phyloP scores from a whole-genome alignment of 2,329 filamentous ascomycete species.

The Zasmidium cellare region DNA sequence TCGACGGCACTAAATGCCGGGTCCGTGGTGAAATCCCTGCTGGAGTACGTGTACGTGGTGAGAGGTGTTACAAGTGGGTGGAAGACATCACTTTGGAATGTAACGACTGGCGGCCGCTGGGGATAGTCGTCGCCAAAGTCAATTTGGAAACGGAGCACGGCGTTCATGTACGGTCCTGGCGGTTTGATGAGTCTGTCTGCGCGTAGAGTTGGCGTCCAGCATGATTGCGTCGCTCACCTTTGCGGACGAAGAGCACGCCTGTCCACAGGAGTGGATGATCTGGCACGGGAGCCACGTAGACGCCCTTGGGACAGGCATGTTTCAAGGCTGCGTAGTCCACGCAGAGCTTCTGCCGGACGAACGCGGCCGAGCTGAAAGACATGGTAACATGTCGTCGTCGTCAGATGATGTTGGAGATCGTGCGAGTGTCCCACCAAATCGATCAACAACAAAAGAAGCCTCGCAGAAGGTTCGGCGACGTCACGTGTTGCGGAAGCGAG shows the following conservation, averaged over 20 bases:
- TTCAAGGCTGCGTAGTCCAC: slow-evolving; percentile 68
- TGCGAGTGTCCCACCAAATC: neutral
- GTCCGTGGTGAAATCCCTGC: slow-evolving; percentile 70
- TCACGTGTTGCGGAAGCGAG: neutral
- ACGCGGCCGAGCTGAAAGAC: slow-evolving; percentile 28
- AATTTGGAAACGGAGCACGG: slow-evolving; percentile 86
- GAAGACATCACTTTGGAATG: slow-evolving; percentile 90
- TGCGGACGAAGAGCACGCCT: slow-evolving; percentile 86
- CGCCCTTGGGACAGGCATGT: slow-evolving; percentile 75
- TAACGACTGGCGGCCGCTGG: slow-evolving; percentile 75
- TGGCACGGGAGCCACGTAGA: slow-evolving; percentile 82
- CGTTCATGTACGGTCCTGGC: slow-evolving; percentile 82
- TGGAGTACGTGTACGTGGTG: slow-evolving; percentile 92
- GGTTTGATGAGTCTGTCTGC: slow-evolving; percentile 10
- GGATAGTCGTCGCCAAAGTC: slow-evolving; percentile 83
- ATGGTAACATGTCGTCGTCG: slow-evolving; percentile 7
- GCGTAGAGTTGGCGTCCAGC: neutral
- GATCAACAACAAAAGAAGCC: neutral
- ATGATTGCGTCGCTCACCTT: slow-evolving; percentile 58
- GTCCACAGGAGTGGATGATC: slow-evolving; percentile 82
- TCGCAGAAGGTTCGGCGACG: neutral
- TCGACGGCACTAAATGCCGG: slow-evolving; percentile 76
- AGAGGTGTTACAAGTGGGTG: slow-evolving; percentile 89
- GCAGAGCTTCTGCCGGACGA: slow-evolving; percentile 74
- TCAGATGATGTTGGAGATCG: neutral